These are phyloP conservation scores for Globisporangium camurandrum DNA, from an alignment of 352 stramenopile species.

Conservation along the genomic window DNA sequence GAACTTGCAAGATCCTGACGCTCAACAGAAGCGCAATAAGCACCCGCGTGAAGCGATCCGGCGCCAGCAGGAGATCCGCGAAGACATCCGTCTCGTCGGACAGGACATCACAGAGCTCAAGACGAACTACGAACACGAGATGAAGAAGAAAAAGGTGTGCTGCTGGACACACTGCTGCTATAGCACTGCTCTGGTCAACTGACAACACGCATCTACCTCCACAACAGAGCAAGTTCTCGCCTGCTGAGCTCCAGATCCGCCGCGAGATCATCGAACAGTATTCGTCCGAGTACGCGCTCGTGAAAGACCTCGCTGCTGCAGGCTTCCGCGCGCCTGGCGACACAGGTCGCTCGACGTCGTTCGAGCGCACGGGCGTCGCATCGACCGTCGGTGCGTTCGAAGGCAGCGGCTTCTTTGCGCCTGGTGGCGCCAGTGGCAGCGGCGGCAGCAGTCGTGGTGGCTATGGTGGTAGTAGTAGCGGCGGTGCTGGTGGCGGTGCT, in stretches of 20 bases:
- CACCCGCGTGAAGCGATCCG: slow-evolving; percentile 75
- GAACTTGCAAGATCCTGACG: slow-evolving; percentile 72
- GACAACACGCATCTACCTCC: too few relatives aligned
- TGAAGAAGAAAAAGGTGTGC: slow-evolving; percentile 77
- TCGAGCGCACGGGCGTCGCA: slow-evolving; percentile 33
- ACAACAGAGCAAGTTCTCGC: slow-evolving; percentile 63
- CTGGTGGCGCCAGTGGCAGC: too few relatives aligned
- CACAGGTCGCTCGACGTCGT: slow-evolving; percentile 28
- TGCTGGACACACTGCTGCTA: neutral
- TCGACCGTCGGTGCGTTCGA: slow-evolving; percentile 55
- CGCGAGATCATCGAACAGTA: slow-evolving; percentile 81
- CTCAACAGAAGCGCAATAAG: slow-evolving; percentile 49
- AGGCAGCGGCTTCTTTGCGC: slow-evolving; percentile 50
- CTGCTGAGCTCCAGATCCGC: slow-evolving; percentile 64
- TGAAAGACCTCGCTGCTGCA: slow-evolving; percentile 66
- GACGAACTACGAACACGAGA: slow-evolving; percentile 57
- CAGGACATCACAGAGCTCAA: slow-evolving; percentile 73
- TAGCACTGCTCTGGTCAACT: too few relatives aligned
- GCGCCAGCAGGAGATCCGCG: slow-evolving; percentile 70
- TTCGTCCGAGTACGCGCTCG: slow-evolving; percentile 59
- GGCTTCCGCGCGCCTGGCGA: slow-evolving; percentile 40
- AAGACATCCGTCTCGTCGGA: slow-evolving; percentile 66
- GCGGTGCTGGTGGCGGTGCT: slow-evolving; percentile 21
- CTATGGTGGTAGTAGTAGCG: slow-evolving; percentile 18
- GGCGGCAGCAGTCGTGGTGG: slow-evolving; percentile 17